phyloP scores from a whole-genome alignment of 208 protist species.

The Vickermania ingenoplastis region DNA sequence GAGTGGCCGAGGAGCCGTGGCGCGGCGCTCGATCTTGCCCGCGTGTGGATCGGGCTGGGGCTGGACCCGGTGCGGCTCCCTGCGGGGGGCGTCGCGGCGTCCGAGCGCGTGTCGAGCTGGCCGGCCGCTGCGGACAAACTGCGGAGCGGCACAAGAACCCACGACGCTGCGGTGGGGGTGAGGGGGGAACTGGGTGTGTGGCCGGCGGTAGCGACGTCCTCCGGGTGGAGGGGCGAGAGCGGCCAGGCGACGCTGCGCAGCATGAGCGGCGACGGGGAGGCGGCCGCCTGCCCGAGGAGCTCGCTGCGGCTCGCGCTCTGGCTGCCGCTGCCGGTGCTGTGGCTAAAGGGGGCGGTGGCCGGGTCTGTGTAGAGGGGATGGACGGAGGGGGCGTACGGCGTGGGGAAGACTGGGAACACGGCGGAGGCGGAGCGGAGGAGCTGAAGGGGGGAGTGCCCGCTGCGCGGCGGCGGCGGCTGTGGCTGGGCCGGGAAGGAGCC shows the following conservation, averaged over 20 bases:
- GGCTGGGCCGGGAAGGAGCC: background rate
- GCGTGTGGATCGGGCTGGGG: too few relatives aligned
- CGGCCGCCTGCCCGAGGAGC: too few relatives aligned
- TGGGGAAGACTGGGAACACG: background rate
- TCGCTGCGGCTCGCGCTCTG: background rate
- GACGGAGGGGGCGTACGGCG: background rate
- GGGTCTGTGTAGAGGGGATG: background rate
- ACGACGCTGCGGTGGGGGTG: background rate
- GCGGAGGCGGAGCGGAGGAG: background rate
- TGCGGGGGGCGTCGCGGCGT: too few relatives aligned
- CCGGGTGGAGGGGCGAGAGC: background rate
- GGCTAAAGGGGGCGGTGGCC: background rate
- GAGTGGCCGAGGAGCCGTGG: background rate
- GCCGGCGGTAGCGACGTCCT: background rate
- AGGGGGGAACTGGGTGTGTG: background rate
- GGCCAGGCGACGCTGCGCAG: background rate
- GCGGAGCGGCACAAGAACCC: background rate
- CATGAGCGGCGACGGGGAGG: background rate
- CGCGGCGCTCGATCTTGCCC: too few relatives aligned
- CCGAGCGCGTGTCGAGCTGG: too few relatives aligned
- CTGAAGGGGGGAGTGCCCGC: background rate
- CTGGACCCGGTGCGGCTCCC: too few relatives aligned
- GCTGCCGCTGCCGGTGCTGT: background rate
- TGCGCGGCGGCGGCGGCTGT: background rate
- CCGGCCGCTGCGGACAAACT: background rate